These are phyloP conservation scores for Helicostylum pulchrum DNA, from an alignment of 192 early-diverging fungal genomes.

Conservation along the genomic window DNA sequence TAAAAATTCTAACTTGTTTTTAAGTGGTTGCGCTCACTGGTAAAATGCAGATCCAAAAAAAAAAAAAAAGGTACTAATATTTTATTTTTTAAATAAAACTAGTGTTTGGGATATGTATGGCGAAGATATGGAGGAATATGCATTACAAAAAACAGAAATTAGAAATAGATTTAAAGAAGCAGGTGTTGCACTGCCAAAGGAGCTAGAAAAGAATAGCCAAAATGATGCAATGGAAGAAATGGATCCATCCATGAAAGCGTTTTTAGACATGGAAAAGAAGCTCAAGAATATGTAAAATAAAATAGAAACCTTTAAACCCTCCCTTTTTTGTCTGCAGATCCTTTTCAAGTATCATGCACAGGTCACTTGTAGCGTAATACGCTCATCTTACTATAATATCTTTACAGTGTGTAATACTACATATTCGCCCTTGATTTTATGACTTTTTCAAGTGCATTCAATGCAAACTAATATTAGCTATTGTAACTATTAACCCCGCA, in stretches of 20 bases:
- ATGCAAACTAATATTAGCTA: too few species aligned
- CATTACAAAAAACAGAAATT: conserved; percentile 11
- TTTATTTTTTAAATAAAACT: not conserved
- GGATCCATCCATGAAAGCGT: conserved; percentile 53
- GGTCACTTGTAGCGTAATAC: too few species aligned
- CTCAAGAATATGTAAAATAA: conserved; percentile 19
- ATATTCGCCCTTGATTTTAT: too few species aligned
- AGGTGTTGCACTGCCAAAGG: conserved; percentile 10
- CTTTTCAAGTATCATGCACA: too few species aligned
- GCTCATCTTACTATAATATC: too few species aligned
- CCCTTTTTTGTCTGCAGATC: too few species aligned
- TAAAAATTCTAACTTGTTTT: not conserved
- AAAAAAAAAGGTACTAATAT: not conserved
- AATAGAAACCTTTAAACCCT: too few species aligned
- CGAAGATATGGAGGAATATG: conserved; percentile 26
- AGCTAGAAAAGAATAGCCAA: not conserved
- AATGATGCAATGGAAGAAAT: conserved; percentile 37
- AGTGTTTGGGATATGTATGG: conserved; percentile 33
- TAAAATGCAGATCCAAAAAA: conserved; percentile 4
- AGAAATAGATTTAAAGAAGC: conserved; percentile 8
- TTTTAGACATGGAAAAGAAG: conserved; percentile 46
- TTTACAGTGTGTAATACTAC: too few species aligned
- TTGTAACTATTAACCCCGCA: too few species aligned
- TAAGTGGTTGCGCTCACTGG: conserved; percentile 30
- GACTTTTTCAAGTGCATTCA: too few species aligned